A percentile compares a stretch with the other conserved stretches of the same genome.
Evolutionary conservation across 2,329 filamentous ascomycete genomes (phyloP).

Genomic region (Xylariaceae sp.): DNA sequence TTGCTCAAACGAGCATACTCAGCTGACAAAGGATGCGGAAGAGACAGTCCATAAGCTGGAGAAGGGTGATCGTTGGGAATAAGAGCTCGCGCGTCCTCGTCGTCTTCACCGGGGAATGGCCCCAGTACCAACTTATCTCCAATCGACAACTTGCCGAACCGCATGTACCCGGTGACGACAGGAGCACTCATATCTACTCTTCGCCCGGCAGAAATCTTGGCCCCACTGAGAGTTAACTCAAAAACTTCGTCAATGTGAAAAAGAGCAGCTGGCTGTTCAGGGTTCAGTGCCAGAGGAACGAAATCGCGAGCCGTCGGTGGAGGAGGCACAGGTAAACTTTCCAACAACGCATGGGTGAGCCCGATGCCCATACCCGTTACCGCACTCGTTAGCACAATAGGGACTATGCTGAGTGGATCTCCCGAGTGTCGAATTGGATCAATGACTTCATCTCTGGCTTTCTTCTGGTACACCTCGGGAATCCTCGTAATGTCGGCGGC

Average conservation of each 20-base stretch:
- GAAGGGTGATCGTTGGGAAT: slow-evolving; percentile 44
- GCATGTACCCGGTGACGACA: slow-evolving; percentile 79
- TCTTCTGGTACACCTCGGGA: slow-evolving; percentile 49
- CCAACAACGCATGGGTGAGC: slow-evolving; percentile 75
- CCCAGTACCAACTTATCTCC: slow-evolving; percentile 77
- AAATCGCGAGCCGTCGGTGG: slow-evolving; percentile 50
- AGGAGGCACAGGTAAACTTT: slow-evolving; percentile 66
- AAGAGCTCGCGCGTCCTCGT: slow-evolving; percentile 28
- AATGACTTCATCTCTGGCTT: slow-evolving; percentile 52
- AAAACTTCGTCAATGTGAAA: slow-evolving; percentile 94
- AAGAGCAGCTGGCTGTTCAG: slow-evolving; percentile 57
- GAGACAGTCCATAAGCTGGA: slow-evolving; percentile 44
- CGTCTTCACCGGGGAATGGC: slow-evolving; percentile 63
- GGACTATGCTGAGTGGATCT: slow-evolving; percentile 55
- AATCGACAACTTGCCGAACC: slow-evolving; percentile 72
- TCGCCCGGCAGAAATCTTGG: slow-evolving; percentile 29
- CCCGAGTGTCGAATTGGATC: slow-evolving; percentile 41
- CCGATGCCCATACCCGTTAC: slow-evolving; percentile 80
- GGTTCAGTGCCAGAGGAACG: slow-evolving; percentile 51
- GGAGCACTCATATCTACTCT: slow-evolving; percentile 28
- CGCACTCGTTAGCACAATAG: slow-evolving; percentile 83
- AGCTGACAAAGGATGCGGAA: slow-evolving; percentile 49
- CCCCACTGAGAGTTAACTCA: slow-evolving; percentile 62
- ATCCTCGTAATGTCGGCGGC: slow-evolving; percentile 53
- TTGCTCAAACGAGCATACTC: slow-evolving; percentile 50